Conservation (phyloP, 2,329 filamentous ascomycete genomes). For the Claviceps humidiphila region DNA sequence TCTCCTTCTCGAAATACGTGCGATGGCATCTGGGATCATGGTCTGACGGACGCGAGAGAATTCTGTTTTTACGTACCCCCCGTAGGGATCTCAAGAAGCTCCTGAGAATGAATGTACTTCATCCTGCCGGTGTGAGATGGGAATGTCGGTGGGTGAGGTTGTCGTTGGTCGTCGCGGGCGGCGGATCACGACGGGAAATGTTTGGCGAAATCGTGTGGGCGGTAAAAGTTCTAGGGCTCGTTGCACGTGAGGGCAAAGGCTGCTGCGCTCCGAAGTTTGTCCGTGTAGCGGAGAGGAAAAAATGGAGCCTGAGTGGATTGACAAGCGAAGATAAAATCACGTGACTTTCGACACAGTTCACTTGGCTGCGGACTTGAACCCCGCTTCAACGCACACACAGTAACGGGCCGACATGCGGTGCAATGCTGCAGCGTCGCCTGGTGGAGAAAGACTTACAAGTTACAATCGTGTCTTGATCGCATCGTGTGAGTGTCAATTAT, state of each 20-base stretch:
- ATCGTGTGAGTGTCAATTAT: no score
- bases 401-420: no score
- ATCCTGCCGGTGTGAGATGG: constrained; percentile 58
- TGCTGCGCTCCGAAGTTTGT: constrained; percentile 14
- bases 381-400: no score
- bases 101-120: constrained; percentile 99
- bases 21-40: neutral
- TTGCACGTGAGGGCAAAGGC: constrained; percentile 24
- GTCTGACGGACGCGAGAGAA: neutral
- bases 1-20: neutral
- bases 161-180: constrained; percentile 21
- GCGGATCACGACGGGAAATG: constrained; percentile 24
- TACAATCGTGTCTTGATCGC: no score
- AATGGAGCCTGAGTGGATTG: neutral
- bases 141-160: constrained; percentile 31
- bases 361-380: no score
- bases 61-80: constrained; percentile 59
- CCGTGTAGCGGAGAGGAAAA: constrained; percentile 4
- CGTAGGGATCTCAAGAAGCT: constrained; percentile 90
- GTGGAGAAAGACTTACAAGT: no score
- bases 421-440: no score
- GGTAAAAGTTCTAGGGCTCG: constrained; percentile 32
- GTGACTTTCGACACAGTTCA: neutral
- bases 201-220: constrained; percentile 29
- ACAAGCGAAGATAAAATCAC: neutral